These are phyloP conservation scores for Pyrenopolyporus hunteri DNA, from an alignment of 495 filamentous ascomycete species.

Conservation along the genomic window DNA sequence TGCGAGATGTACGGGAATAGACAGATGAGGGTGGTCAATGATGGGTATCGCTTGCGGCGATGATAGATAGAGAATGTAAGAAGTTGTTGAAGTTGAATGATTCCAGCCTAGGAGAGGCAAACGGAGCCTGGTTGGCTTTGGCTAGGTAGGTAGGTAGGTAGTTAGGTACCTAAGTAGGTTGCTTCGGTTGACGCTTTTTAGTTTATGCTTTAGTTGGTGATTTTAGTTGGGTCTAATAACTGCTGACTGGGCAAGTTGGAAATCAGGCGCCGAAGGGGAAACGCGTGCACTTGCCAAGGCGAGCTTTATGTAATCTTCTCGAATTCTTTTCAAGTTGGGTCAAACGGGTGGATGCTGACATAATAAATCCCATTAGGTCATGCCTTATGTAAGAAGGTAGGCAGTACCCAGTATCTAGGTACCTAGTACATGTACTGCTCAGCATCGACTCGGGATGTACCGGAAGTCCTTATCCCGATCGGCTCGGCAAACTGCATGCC, in stretches of 20 bases:
- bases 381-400: not conserved
- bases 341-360: too few species aligned
- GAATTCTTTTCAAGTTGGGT: too few species aligned
- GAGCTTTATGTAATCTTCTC: too few species aligned
- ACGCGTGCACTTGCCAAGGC: constrained; percentile 27
- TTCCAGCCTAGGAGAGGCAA: not conserved
- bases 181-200: not conserved
- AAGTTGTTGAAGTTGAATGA: not conserved
- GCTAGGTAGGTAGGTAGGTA: not conserved
- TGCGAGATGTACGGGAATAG: not conserved
- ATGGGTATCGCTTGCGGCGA: not conserved
- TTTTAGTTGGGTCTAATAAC: too few species aligned
- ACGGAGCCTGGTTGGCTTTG: too few species aligned
- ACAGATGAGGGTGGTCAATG: not conserved
- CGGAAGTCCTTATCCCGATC: not conserved
- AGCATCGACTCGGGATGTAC: not conserved
- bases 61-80: not conserved
- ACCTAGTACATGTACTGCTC: not conserved
- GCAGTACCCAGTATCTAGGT: not conserved
- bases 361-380: too few species aligned
- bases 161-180: not conserved
- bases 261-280: constrained; percentile 38
- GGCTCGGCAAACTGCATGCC: too few species aligned
- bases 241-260: constrained; percentile 1
- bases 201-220: not conserved